phyloP scores from a whole-genome alignment of 345 rosid species.

The Combretum micranthum region DNA sequence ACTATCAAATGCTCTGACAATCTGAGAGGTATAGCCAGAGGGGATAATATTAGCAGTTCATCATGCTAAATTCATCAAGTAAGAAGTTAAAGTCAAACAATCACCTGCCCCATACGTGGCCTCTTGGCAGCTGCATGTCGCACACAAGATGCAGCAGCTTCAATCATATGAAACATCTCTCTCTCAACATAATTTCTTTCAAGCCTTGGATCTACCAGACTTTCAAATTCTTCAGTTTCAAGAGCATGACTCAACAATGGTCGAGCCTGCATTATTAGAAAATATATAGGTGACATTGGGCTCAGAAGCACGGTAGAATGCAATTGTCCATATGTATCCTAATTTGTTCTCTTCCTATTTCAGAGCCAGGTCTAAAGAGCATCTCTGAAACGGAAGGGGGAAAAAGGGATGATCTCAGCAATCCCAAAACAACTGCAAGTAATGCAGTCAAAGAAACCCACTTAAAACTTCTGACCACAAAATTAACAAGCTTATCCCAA shows the following conservation, averaged over 20 bases:
- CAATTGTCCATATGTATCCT: not conserved
- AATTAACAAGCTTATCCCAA: too few relatives aligned
- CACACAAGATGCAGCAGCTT: constrained; percentile 89
- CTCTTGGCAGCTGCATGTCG: constrained; percentile 86
- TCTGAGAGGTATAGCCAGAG: constrained; percentile 29
- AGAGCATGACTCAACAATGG: constrained; percentile 72
- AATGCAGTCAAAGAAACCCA: too few relatives aligned
- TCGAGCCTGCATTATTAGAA: constrained; percentile 56
- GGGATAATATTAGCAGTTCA: too few relatives aligned
- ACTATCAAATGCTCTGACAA: constrained; percentile 76
- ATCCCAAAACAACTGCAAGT: too few relatives aligned
- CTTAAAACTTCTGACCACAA: too few relatives aligned
- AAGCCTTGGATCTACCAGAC: constrained; percentile 72
- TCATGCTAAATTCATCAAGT: too few relatives aligned
- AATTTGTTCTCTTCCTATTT: too few relatives aligned
- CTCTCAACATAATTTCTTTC: constrained; percentile 46
- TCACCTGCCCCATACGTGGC: constrained; percentile 94
- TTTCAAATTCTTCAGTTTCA: constrained; percentile 49
- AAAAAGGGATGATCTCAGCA: too few relatives aligned
- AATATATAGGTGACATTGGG: too few relatives aligned
- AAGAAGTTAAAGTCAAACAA: not conserved
- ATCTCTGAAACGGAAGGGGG: too few relatives aligned
- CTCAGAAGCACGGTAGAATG: not conserved
- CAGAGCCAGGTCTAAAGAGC: too few relatives aligned
- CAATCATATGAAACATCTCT: constrained; percentile 79